Base-by-base conservation (phyloP, 2,329 filamentous ascomycete species). In the Xylariaceae sp. region DNA sequence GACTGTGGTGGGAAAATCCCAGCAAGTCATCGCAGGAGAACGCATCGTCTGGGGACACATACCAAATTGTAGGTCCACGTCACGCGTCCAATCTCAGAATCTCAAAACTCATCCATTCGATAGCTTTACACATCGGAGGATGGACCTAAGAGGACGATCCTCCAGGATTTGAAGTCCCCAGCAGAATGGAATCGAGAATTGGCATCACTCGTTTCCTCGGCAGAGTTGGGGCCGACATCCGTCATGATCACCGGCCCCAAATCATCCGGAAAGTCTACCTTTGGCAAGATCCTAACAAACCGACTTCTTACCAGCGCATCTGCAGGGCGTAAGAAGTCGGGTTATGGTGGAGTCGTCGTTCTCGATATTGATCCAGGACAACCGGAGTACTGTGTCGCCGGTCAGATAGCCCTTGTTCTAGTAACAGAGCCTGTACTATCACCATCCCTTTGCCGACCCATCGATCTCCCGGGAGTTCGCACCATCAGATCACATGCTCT, bases 351-450 rank as follows among this genome's bases (percentile, higher is more conserved):
- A 53, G 76, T 88, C 30, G 80, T 78, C 57, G 76, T 88, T n/a
- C 78, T 94, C 5, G 90, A 94, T 66, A 77, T 93, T 8, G 89
- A 94, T 68, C 88, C 88, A 0, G 87, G 86, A 0, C 89, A 92
- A 67, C 88, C 89, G 2, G 89, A 92, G 68, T 92, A 88, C 70
- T 83, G 82, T 0, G 80, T 86, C 1, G 82, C 86, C 0, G 89
- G 89, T 0, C 85, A 88, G 11, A 69, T 93, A 17, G 89, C 88
- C 1, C 81, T 93, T 3, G 76, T 87, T 11, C 78, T 82, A 34
- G 73, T 92, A 9, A 77, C 75, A 1, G 73, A 78, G 35, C 83
- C 86, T 0, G 85, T 90, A 54, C 75, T 92, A 4, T 81, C 84
- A 0, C 82, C 88, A 0, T 79, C 88, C 0, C 92, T 89, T 67